Evolutionary conservation across 495 filamentous ascomycete species (phyloP), one percentile per base, ranked within the genome.

Genomic region (Cetradonia linearis): DNA sequence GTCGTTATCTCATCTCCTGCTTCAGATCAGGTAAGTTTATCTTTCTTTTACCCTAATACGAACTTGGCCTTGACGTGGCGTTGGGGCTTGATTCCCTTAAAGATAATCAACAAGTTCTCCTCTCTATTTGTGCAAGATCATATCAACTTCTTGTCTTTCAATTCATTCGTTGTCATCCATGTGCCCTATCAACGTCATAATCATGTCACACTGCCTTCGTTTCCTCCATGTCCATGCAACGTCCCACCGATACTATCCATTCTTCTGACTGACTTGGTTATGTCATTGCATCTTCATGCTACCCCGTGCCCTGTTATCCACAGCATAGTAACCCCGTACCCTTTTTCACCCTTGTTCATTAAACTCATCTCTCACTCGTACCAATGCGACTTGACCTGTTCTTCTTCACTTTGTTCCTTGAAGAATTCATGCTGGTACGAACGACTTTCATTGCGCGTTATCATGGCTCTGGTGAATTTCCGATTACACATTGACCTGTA

Each of bases 21-120:
- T n/a, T 9, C 25, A 28, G 27, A 50, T n/a, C 14, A 46, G 42
- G 42, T 46, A 46, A 46, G 42, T 1, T 2, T 46, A 10, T 46
- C 30, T 18, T 2, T 30, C 30, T 50, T 14, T 8, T 50, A 50
- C 48, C 48, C 25, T 25, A 50, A 50, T 25, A 31, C 14, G 18
- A 31, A 50, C 48, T 50, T 31, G 14, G 28, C 48, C 48, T 50
- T 50, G 48, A 50, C 48, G 48, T 31, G 48, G 48, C 28, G 48
- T 50, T 50, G 25, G 25, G 48, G 48, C 48, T 50, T 50, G 18
- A 50, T 46, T 28, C 25, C 48, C 48, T 50, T 31, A 23, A 25
- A 25, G 48, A 25, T 50, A 16, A 50, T 25, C 48, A 50, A 50
- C 2, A 46, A 50, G 48, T 14, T 28, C 27, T 50, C 1, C 5